These are phyloP conservation scores for Aspergillus unguis DNA, from an alignment of 2,329 filamentous ascomycete genomes.

Conservation along the genomic window DNA sequence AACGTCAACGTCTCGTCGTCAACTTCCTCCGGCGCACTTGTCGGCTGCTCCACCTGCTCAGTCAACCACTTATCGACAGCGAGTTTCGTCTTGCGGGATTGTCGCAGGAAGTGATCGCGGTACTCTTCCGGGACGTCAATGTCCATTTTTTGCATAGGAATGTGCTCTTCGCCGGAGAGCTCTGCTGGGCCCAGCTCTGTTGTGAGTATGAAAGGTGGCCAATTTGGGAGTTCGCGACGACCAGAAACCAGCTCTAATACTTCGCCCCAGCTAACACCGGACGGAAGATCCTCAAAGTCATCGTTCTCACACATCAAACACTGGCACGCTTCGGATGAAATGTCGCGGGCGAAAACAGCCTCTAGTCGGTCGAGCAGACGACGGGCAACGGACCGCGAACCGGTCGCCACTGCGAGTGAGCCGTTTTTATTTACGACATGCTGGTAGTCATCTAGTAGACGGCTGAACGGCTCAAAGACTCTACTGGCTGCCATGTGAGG, in stretches of 20 bases:
- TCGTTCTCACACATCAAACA: conserved; percentile 79
- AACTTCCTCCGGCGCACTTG: conserved; percentile 77
- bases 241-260: conserved; percentile 91
- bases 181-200: conserved; percentile 56
- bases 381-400: conserved; percentile 90
- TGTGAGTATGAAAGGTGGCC: conserved; percentile 81
- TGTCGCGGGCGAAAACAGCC: conserved; percentile 88
- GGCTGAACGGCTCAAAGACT: conserved; percentile 79
- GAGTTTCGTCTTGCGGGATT: conserved; percentile 88
- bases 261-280: conserved; percentile 87
- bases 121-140: conserved; percentile 94
- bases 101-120: conserved; percentile 83
- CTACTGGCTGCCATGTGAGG: conserved; percentile 66
- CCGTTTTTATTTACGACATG: conserved; percentile 78
- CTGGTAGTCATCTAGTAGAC: conserved; percentile 80
- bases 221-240: conserved; percentile 75
- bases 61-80: conserved; percentile 88
- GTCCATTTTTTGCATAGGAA: conserved; percentile 75
- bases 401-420: conserved; percentile 90
- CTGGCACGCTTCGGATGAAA: conserved; percentile 78
- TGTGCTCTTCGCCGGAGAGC: conserved; percentile 51
- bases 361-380: conserved; percentile 85
- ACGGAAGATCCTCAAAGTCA: conserved; percentile 53
- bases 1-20: conserved; percentile 93
- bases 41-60: conserved; percentile 69